Evolutionary conservation across 2,329 filamentous ascomycete genomes (phyloP).

Genomic region (Pseudogymnoascus sp.): DNA sequence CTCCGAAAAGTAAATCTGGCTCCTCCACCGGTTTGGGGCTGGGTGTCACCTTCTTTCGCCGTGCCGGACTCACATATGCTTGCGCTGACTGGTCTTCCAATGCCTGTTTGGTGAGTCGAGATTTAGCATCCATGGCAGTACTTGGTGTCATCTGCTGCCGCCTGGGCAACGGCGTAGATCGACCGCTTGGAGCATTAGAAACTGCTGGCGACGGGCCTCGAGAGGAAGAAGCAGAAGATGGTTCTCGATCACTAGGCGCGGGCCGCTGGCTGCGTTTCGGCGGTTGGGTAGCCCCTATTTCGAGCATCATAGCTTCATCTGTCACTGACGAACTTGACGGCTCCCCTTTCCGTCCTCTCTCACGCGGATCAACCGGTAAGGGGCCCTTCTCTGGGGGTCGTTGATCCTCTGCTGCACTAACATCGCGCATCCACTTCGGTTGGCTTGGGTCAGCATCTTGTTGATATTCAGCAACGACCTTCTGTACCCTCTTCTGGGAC

Average conservation of each 20-base stretch:
- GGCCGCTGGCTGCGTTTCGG: slow-evolving; percentile 26
- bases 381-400: slow-evolving; percentile 31
- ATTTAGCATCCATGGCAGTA: slow-evolving; percentile 39
- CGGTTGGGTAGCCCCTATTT: slow-evolving; percentile 53
- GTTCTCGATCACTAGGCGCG: slow-evolving; percentile 16
- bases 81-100: slow-evolving; percentile 74
- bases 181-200: slow-evolving; percentile 34
- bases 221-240: slow-evolving; percentile 19
- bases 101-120: slow-evolving; percentile 61
- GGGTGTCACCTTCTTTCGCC: slow-evolving; percentile 59
- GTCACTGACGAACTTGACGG: slow-evolving; percentile 35
- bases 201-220: slow-evolving; percentile 44
- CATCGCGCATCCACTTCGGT: slow-evolving; percentile 92
- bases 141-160: slow-evolving; percentile 48
- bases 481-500: slow-evolving; percentile 84
- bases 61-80: slow-evolving; percentile 78
- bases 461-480: slow-evolving; percentile 81
- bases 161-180: slow-evolving; percentile 42
- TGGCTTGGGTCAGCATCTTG: slow-evolving; percentile 66
- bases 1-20: slow-evolving; percentile 56
- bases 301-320: slow-evolving; percentile 73
- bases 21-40: slow-evolving; percentile 33
- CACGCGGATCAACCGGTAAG: slow-evolving; percentile 27
- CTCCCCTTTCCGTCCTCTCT: slow-evolving; percentile 17
- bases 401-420: slow-evolving; percentile 28